These are phyloP conservation scores for Candida patagonica DNA, from an alignment of 805 yeast species.

Conservation along the genomic window DNA sequence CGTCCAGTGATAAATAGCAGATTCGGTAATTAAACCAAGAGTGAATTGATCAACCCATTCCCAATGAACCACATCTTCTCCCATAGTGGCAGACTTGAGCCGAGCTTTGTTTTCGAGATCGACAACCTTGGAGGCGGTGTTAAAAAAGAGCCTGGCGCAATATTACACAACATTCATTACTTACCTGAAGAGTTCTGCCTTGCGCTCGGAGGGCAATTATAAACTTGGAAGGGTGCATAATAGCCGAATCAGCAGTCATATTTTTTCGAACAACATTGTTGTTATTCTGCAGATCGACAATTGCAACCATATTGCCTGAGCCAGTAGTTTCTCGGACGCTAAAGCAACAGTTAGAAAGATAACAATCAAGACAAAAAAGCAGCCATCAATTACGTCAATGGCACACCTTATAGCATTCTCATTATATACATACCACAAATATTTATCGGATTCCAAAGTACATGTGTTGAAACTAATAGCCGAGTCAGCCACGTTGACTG, in stretches of 20 bases:
- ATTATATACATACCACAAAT: constrained; percentile 53
- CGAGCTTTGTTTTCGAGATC: constrained; percentile 81
- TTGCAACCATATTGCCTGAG: constrained; percentile 71
- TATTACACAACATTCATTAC: not conserved
- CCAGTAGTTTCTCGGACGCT: constrained; percentile 36
- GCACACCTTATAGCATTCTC: not conserved
- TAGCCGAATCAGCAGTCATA: constrained; percentile 96
- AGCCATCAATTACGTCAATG: too few species aligned
- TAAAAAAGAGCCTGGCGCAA: not conserved
- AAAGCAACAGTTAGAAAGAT: constrained; percentile 6
- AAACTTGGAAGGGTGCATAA: constrained; percentile 85
- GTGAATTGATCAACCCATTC: constrained; percentile 71
- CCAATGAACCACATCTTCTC: constrained; percentile 91
- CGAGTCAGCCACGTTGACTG: constrained; percentile 74
- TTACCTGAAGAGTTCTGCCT: constrained; percentile 78
- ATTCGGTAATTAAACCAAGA: constrained; percentile 78
- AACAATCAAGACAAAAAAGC: not conserved
- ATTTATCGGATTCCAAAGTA: constrained; percentile 87
- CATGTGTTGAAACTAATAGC: constrained; percentile 89
- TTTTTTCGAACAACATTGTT: constrained; percentile 78
- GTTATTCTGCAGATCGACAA: constrained; percentile 72
- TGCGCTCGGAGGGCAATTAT: constrained; percentile 92
- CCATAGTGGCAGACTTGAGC: constrained; percentile 75
- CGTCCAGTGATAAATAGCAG: constrained; percentile 70
- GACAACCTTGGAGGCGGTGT: constrained; percentile 43